Conservation (phyloP, 352 stramenopile genomes). For the Aphanomyces cochlioides region DNA sequence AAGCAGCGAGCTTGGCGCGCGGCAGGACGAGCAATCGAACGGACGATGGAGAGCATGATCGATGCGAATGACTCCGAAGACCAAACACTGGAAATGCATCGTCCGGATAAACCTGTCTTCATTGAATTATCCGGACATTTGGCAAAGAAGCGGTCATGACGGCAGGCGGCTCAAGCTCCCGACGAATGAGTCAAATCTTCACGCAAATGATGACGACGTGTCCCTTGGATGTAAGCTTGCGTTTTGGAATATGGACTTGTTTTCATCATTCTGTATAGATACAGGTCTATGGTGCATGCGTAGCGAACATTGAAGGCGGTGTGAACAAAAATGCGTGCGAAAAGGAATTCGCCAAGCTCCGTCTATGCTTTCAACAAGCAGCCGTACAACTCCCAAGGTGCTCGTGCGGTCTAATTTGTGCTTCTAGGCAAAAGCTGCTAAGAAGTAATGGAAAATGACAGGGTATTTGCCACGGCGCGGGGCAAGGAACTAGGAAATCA, state of each 20-base stretch:
- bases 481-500: neutral
- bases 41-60: neutral
- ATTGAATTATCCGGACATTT: constrained; percentile 4
- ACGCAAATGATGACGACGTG: constrained; percentile 63
- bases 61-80: neutral
- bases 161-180: constrained; percentile 18
- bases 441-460: neutral
- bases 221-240: constrained; percentile 48
- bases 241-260: neutral
- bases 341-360: constrained; percentile 70
- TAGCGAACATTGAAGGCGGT: constrained; percentile 55
- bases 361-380: constrained; percentile 56
- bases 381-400: constrained; percentile 1
- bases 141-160: neutral
- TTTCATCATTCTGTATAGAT: constrained; percentile 39
- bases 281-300: constrained; percentile 74
- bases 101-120: neutral
- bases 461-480: too few species aligned
- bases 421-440: constrained; percentile 21
- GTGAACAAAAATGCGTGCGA: constrained; percentile 54
- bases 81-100: neutral
- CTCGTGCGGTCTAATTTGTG: neutral
- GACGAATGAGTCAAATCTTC: constrained; percentile 67
- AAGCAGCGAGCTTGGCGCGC: neutral
- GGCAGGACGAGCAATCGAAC: neutral